Evolutionary conservation across 192 early-diverging fungal species (phyloP), one percentile per base, ranked within the genome.

Genomic region (Coemansia sp.): DNA sequence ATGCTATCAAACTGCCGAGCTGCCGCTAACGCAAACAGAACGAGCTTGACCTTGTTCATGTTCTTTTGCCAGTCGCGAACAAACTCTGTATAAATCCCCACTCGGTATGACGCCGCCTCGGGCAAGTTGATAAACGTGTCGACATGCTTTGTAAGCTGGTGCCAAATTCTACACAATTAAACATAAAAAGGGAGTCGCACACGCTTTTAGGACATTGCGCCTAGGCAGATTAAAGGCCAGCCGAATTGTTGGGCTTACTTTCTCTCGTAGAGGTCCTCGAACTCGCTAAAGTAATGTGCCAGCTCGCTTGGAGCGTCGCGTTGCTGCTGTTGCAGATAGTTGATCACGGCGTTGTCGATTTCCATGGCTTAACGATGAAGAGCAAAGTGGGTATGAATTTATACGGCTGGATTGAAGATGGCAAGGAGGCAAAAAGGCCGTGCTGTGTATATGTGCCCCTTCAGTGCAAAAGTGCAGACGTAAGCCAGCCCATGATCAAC

Each of bases 31-130:
- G 91, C 93, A 81, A 95, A 89, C 58, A 86, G 80, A 0, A 98
- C 94, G 45, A 97, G 83, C 64, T 91, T 94, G 34, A 97, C 83
- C 75, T 93, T 89, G 86, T 96, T 98, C 90, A 99, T 94, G 76
- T 95, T 91, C 73, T 84, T 85, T 65, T 93, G 91, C 91, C 92
- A 99, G 61, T 99, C 95, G 7, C 83, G 74, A 23, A 99, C 88
- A 82, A 99, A 99, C 64, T 95, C 82, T 43, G 92, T 86, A 78
- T 94, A 98, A 38, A 99, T 61, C 10, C 86, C 84, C 31, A 96
- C 84, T 53, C 95, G 89, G 75, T 86, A 88, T 10, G 89, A 80
- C 55, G 85, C 87, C 7, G 97, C 91, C 26, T 86, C 85, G 23
- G 94, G 93, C 18, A 88, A 75, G 64, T 84, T 86, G 64, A 94